Percentiles rank a stretch among this genome's conserved stretches.
Conservation (phyloP, 352 stramenopile species). For the Blastocystis sp. region DNA sequence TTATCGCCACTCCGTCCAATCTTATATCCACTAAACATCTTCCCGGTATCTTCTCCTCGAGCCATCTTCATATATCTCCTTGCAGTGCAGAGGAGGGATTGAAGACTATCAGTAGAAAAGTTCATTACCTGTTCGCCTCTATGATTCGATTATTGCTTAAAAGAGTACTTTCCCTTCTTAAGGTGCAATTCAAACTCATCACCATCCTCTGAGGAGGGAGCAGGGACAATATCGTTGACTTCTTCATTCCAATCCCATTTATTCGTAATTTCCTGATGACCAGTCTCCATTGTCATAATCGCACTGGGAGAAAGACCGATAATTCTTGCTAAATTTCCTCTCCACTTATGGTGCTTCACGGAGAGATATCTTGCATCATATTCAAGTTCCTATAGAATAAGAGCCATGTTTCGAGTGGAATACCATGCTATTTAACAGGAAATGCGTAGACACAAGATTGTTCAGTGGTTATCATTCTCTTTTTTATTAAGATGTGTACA, state of each 20-base stretch:
- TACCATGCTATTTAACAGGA: slow-evolving; percentile 44
- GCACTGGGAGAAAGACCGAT: slow-evolving; percentile 53
- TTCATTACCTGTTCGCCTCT: slow-evolving; percentile 66
- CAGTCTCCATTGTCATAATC: slow-evolving; percentile 69
- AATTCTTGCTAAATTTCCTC: slow-evolving; percentile 64
- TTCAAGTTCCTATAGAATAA: slow-evolving; percentile 61
- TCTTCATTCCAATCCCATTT: slow-evolving; percentile 66
- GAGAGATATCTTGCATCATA: slow-evolving; percentile 68
- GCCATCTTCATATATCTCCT: slow-evolving; percentile 64
- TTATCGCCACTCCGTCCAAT: slow-evolving; percentile 63
- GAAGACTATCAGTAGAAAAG: slow-evolving; percentile 58
- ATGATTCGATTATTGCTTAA: background rate
- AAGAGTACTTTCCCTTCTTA: slow-evolving; percentile 64
- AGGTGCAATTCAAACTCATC: slow-evolving; percentile 69
- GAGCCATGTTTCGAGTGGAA: too few species aligned
- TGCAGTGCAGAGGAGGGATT: slow-evolving; percentile 56
- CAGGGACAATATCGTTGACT: slow-evolving; percentile 68
- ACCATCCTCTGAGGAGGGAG: background rate
- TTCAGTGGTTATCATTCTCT: slow-evolving; percentile 36
- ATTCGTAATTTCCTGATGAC: slow-evolving; percentile 67
- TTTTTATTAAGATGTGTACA: background rate
- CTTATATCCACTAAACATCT: slow-evolving; percentile 60
- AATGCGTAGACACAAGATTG: slow-evolving; percentile 25
- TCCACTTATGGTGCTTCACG: slow-evolving; percentile 67
- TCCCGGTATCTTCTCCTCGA: slow-evolving; percentile 24